Evolutionary conservation across 2,329 filamentous ascomycete genomes (phyloP).

Genomic region (Arthrobotrys musiformis): DNA sequence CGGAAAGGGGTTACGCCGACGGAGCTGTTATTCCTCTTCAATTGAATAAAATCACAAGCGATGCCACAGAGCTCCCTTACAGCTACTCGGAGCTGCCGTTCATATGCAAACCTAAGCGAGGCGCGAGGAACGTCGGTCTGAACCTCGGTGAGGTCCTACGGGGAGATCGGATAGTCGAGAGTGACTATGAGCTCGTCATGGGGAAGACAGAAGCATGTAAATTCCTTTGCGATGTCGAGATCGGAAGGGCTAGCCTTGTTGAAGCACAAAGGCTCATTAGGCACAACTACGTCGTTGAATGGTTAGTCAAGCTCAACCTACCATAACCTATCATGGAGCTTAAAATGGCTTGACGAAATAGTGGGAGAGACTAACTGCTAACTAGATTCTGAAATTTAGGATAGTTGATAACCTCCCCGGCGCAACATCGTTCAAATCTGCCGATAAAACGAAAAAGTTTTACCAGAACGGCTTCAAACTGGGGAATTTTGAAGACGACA

Average conservation of each 20-base stretch:
- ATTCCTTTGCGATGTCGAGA: constrained; percentile 75
- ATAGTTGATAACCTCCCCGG: constrained; percentile 92
- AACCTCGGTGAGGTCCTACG: constrained; percentile 89
- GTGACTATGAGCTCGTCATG: constrained; percentile 84
- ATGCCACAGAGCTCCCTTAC: constrained; percentile 89
- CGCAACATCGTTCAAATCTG: constrained; percentile 86
- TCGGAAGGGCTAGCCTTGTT: constrained; percentile 73
- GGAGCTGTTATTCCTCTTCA: constrained; percentile 83
- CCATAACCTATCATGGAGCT: no score
- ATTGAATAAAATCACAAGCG: constrained; percentile 91
- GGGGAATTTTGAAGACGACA: constrained; percentile 73
- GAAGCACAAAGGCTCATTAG: constrained; percentile 77
- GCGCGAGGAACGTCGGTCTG: constrained; percentile 77
- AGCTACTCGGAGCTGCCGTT: constrained; percentile 90
- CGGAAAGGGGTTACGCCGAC: constrained; percentile 80
- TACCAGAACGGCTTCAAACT: constrained; percentile 91
- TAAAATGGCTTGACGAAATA: no score
- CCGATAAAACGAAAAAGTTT: constrained; percentile 85
- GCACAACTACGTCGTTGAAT: constrained; percentile 86
- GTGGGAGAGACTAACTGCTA: no score
- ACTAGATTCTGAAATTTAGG: constrained; percentile 36
- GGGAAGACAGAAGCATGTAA: constrained; percentile 77
- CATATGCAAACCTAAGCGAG: constrained; percentile 77
- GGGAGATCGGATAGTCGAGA: constrained; percentile 84
- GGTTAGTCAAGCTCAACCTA: constrained; percentile 64